phyloP scores from a whole-genome alignment of 2,329 filamentous ascomycete genomes.

The Colletotrichum aenigma region DNA sequence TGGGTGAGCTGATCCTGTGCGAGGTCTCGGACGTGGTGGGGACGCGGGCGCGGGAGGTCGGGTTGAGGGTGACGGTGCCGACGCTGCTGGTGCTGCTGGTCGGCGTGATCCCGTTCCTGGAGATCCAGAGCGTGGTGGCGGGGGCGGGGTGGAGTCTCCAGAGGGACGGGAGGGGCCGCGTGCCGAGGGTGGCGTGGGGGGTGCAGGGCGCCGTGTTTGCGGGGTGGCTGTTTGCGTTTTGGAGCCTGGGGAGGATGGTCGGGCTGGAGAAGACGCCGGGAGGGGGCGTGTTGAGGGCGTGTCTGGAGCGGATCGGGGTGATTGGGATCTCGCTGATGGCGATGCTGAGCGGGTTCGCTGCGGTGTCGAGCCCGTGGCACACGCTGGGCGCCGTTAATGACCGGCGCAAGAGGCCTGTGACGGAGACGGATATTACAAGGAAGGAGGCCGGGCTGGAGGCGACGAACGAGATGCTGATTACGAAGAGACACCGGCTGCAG shows the following conservation, averaged over 20 bases:
- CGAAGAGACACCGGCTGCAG: conserved; percentile 75
- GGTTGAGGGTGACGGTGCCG: conserved; percentile 72
- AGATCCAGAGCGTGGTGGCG: conserved; percentile 69
- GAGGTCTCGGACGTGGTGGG: conserved; percentile 82
- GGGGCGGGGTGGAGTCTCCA: conserved; percentile 67
- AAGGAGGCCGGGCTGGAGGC: conserved; percentile 82
- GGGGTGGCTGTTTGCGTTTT: conserved; percentile 76
- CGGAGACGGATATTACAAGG: conserved; percentile 75
- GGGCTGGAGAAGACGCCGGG: conserved; percentile 29
- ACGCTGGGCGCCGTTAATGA: conserved; percentile 70
- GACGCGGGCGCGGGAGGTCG: conserved; percentile 68
- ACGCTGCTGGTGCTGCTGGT: conserved; percentile 75
- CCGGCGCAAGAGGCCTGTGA: conserved; percentile 59
- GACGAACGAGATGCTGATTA: conserved; percentile 77
- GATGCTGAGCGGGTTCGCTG: conserved; percentile 84
- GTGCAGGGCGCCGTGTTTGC: conserved; percentile 67
- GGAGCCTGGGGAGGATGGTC: conserved; percentile 73
- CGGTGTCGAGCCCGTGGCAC: conserved; percentile 88
- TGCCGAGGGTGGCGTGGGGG: conserved; percentile 67
- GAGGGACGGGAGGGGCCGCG: conserved; percentile 57
- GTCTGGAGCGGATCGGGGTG: conserved; percentile 75
- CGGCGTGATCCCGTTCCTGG: conserved; percentile 77
- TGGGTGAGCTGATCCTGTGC: conserved; percentile 81
- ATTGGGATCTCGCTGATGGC: conserved; percentile 89
- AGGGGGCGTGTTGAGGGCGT: conserved; percentile 51